These are phyloP conservation scores for Phytophthora quininea DNA, from an alignment of 352 stramenopile species.

Conservation along the genomic window DNA sequence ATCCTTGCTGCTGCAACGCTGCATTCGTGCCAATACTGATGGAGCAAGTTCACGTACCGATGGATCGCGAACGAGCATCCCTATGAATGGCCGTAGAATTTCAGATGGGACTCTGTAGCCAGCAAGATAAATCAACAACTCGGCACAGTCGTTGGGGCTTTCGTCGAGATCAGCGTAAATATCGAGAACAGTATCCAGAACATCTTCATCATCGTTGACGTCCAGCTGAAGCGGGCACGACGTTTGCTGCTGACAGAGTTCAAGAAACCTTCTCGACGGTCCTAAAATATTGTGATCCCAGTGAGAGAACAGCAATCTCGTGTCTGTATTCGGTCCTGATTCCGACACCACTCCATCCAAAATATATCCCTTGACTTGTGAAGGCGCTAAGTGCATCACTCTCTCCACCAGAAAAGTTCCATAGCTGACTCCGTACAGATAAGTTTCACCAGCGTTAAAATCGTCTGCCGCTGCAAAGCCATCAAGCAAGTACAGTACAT, in stretches of 20 bases:
- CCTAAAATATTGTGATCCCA: conserved; percentile 40
- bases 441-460: conserved; percentile 26
- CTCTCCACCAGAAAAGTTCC: conserved; percentile 59
- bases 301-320: conserved; percentile 36
- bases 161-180: conserved; percentile 46
- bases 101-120: conserved; percentile 13
- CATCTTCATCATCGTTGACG: conserved; percentile 8
- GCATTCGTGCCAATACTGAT: conserved; percentile 39
- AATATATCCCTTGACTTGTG: conserved; percentile 50
- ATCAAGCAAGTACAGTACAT: conserved; percentile 34
- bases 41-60: conserved; percentile 32
- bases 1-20: conserved; percentile 42
- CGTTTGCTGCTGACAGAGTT: conserved; percentile 27
- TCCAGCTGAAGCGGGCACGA: conserved; percentile 33
- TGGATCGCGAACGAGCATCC: conserved; percentile 36
- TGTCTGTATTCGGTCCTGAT: conserved; percentile 23
- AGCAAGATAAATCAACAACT: conserved; percentile 13
- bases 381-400: conserved; percentile 50
- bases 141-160: conserved; percentile 21
- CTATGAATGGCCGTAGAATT: conserved; percentile 41
- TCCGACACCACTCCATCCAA: conserved; percentile 52
- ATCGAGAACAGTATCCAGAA: conserved; percentile 32
- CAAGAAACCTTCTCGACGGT: conserved; percentile 31
- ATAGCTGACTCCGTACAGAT: conserved; percentile 65
- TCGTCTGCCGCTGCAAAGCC: conserved; percentile 22